Evolutionary conservation across 225 moss, liverwort and hornwort genomes (phyloP).

Genomic region (Pleurozium schreberi): DNA sequence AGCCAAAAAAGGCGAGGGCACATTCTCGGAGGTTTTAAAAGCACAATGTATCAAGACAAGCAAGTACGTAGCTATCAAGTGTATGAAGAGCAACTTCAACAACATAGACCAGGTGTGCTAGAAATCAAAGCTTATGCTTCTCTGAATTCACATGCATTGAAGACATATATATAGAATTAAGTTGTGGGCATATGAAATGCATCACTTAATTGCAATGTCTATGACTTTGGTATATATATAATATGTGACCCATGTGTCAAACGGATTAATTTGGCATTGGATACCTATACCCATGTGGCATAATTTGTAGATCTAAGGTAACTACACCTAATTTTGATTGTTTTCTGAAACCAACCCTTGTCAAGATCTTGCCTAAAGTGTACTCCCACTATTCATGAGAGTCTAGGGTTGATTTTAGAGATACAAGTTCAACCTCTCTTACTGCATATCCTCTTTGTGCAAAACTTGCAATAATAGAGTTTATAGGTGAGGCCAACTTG

Average conservation of each 20-base stretch:
- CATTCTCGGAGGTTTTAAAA: conserved; percentile 97
- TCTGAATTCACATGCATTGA: neutral
- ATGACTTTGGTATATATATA: neutral
- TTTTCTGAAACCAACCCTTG: too few relatives aligned
- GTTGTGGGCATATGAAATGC: neutral
- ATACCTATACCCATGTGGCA: neutral
- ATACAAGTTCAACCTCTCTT: too few relatives aligned
- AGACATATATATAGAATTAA: neutral
- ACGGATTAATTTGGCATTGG: too few relatives aligned
- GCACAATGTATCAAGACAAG: conserved; percentile 99
- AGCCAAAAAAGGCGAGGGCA: conserved; percentile 98
- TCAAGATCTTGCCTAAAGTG: too few relatives aligned
- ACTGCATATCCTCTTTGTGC: too few relatives aligned
- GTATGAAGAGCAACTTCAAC: conserved; percentile 99
- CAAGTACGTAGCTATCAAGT: conserved; percentile 97
- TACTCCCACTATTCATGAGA: too few relatives aligned
- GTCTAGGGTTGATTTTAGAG: too few relatives aligned
- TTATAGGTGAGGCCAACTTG: too few relatives aligned
- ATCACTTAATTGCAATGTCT: neutral
- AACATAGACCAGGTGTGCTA: conserved; percentile 57
- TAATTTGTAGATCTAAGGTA: neutral
- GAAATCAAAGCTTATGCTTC: neutral
- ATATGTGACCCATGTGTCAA: neutral
- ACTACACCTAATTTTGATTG: too few relatives aligned
- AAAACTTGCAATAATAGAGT: too few relatives aligned